Conservation (phyloP, 75 land plant species). For the Cryptomeria japonica region DNA sequence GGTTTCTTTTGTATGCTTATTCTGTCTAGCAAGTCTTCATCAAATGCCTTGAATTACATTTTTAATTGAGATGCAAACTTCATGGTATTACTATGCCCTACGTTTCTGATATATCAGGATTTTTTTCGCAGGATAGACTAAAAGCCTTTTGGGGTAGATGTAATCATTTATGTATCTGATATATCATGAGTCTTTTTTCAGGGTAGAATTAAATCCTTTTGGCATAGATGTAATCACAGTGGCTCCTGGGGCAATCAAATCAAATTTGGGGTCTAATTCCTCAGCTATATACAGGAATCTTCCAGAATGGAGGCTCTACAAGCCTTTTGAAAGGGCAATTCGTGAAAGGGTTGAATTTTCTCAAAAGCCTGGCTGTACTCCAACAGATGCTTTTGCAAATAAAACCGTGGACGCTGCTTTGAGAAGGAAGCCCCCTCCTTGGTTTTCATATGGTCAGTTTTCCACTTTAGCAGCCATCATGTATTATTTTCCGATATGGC, state of each 20-base stretch:
- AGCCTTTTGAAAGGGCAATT: conserved; percentile 60
- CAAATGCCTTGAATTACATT: not conserved
- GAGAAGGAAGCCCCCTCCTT: conserved; percentile 58
- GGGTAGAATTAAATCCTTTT: conserved; percentile 75
- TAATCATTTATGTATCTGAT: conserved; percentile 39
- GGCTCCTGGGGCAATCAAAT: conserved; percentile 80
- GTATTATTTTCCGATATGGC: conserved; percentile 63
- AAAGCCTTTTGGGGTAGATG: conserved; percentile 68
- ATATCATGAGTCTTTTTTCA: conserved; percentile 23
- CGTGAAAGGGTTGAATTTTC: conserved; percentile 49
- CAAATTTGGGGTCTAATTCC: conserved; percentile 64
- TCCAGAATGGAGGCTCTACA: conserved; percentile 77
- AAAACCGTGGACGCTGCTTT: conserved; percentile 66
- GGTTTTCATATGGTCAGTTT: conserved; percentile 64
- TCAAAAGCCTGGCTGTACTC: conserved; percentile 60
- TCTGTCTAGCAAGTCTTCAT: not conserved
- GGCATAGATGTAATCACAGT: conserved; percentile 80
- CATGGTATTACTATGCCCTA: not conserved
- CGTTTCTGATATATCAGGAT: not conserved
- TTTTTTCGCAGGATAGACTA: conserved; percentile 68
- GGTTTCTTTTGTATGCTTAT: not conserved
- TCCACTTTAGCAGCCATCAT: conserved; percentile 46
- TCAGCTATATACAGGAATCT: conserved; percentile 30
- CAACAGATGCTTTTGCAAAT: conserved; percentile 77
- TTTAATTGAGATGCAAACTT: not conserved